Base-by-base conservation (phyloP, 768 basidiomycete genomes). In the Dentipellis sp. region DNA sequence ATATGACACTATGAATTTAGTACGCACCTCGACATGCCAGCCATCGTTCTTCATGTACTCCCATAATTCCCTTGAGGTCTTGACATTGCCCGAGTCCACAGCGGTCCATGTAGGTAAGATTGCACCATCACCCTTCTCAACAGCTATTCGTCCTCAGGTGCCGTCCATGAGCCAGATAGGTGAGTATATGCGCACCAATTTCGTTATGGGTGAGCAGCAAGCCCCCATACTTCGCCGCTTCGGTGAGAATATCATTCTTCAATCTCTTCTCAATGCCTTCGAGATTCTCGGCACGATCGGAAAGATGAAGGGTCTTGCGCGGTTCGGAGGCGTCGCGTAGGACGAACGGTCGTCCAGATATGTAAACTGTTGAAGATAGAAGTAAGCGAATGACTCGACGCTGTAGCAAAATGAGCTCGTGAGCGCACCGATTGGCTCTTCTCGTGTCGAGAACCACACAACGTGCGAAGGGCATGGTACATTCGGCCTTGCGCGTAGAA, bases 361-460 rank as follows among this genome's bases (percentile, higher is more conserved):
- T 91, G 66, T 91, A 92, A 45, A 92, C 83, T 86, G 23, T 23
- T 11, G 21, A 29, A 29, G 29, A 29, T 6, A 29, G 3, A 29
- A 29, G 29, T 29, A 3, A 29, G 29, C 29, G 6, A 29, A 29
- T 29, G 29, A 29, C 9, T 5, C 39, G n/a, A 8, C 2, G n/a
- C 7, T 12, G 34, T 9, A 40, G 45, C 53, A 21, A 39, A 56
- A 46, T 14, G 9, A 29, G 29, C 19, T 7, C 37, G 34, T 6
- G 6, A 29, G 10, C 84, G 58, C 69, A 92, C 93, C 82, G 53
- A 95, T 82, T 4, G 94, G 94, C 66, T 98, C 97, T 70, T 99
- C 97, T 62, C 97, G 79, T 11, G 95, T 97, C 29, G 89, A 97
- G 70, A 98, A 92, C 93, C 94, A 99, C 29, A 95, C 85, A 3